Evolutionary conservation across 2,329 filamentous ascomycete species (phyloP).

Genomic region (Ilyonectria robusta): DNA sequence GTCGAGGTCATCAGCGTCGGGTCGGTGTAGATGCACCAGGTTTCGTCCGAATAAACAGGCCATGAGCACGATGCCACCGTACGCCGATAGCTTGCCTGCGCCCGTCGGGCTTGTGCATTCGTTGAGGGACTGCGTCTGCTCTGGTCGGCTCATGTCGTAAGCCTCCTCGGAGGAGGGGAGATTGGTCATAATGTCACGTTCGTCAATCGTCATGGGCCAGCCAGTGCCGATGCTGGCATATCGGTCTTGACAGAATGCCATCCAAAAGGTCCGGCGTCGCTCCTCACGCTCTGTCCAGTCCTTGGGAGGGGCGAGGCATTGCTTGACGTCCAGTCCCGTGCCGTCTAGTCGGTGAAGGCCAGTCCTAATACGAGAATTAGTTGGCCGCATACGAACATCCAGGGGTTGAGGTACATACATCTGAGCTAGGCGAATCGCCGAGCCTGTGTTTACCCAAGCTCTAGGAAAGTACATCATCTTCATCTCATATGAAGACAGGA

Average conservation of each 20-base stretch:
- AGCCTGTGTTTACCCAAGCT: conserved; percentile 93
- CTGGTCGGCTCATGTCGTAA: conserved; percentile 83
- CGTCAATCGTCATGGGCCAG: conserved; percentile 96
- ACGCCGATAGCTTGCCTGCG: conserved; percentile 81
- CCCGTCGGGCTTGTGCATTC: conserved; percentile 80
- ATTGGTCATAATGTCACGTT: conserved; percentile 90
- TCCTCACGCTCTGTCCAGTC: conserved; percentile 98
- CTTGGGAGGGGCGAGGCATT: conserved; percentile 85
- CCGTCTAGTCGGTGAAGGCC: conserved; percentile 91
- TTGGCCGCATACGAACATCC: background rate
- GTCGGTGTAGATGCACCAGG: conserved; percentile 90
- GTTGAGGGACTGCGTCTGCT: conserved; percentile 78
- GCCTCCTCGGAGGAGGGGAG: conserved; percentile 88
- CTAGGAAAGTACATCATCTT: conserved; percentile 98
- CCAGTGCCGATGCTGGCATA: conserved; percentile 97
- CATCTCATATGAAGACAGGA: conserved; percentile 90
- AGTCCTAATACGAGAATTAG: conserved; percentile 76
- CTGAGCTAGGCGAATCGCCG: conserved; percentile 83
- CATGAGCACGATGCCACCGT: conserved; percentile 86
- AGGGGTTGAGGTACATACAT: conserved; percentile 70
- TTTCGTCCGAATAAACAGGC: conserved; percentile 94
- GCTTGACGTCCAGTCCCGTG: conserved; percentile 88
- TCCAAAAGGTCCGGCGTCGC: conserved; percentile 93
- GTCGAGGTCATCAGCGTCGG: conserved; percentile 84
- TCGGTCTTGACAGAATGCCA: conserved; percentile 90